Conservation (phyloP, 2,329 filamentous ascomycete species). For the Arthroderma sp. region DNA sequence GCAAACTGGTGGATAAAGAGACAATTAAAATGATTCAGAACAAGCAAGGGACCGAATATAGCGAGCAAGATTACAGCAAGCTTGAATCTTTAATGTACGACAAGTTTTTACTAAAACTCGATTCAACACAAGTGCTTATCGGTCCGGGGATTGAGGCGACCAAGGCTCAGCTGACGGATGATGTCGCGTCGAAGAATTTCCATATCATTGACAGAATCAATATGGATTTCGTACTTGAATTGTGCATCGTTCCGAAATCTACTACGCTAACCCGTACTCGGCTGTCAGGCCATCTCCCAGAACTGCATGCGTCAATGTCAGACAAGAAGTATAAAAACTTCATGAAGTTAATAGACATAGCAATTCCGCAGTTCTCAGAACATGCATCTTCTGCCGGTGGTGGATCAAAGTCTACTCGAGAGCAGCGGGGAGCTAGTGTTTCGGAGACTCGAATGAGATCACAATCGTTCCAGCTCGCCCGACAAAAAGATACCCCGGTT, state of each 20-base stretch:
- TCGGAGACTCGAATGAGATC: constrained; percentile 36
- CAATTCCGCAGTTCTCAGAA: constrained; percentile 65
- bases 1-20: constrained; percentile 83
- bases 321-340: constrained; percentile 94
- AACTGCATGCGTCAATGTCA: constrained; percentile 81
- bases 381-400: constrained; percentile 14
- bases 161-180: constrained; percentile 61
- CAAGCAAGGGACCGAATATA: constrained; percentile 79
- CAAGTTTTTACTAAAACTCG: constrained; percentile 82
- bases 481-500: constrained; percentile 62
- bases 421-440: constrained; percentile 16
- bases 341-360: constrained; percentile 92
- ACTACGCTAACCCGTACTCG: constrained; percentile 85
- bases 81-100: constrained; percentile 96
- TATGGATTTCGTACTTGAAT: constrained; percentile 90
- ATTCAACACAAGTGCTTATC: constrained; percentile 90
- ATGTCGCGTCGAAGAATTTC: constrained; percentile 55
- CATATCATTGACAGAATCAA: constrained; percentile 96
- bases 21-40: constrained; percentile 80
- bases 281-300: constrained; percentile 79
- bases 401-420: constrained; percentile 24
- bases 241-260: constrained; percentile 91
- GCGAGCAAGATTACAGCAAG: constrained; percentile 72
- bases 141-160: constrained; percentile 86
- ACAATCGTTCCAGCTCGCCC: constrained; percentile 60